These are phyloP conservation scores for Aspergillus pseudoglaucus DNA, from an alignment of 2,329 filamentous ascomycete genomes.

Conservation along the genomic window DNA sequence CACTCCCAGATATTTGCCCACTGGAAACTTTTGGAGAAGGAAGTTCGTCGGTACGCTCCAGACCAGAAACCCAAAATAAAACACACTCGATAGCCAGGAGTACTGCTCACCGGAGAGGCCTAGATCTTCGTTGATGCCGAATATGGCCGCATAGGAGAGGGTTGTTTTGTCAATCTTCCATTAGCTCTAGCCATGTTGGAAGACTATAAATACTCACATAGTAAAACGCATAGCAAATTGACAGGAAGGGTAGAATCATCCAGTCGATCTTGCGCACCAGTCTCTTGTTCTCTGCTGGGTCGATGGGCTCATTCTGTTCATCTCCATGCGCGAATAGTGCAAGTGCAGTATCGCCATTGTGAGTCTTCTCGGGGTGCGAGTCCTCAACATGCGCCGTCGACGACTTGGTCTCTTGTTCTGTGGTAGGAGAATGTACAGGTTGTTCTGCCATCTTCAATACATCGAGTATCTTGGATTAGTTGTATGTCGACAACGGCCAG, in stretches of 20 bases:
- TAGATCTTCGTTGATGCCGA: constrained; percentile 45
- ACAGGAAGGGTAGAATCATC: constrained; percentile 5
- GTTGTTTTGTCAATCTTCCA: constrained; percentile 12
- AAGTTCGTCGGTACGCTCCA: constrained; percentile 22
- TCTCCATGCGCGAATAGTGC: constrained; percentile 40
- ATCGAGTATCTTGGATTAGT: too few species aligned
- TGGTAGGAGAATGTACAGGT: background rate
- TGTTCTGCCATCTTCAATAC: background rate
- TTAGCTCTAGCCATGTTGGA: background rate
- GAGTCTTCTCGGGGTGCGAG: constrained; percentile 12
- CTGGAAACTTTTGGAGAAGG: constrained; percentile 17
- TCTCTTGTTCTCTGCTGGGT: constrained; percentile 34
- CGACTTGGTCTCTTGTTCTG: background rate
- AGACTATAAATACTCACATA: constrained; percentile 5
- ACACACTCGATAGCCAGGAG: constrained; percentile 36
- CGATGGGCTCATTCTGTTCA: constrained; percentile 36
- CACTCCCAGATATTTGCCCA: constrained; percentile 7
- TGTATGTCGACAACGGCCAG: background rate
- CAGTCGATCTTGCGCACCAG: constrained; percentile 6
- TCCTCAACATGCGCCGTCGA: constrained; percentile 4
- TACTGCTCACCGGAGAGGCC: constrained; percentile 32
- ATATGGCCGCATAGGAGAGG: constrained; percentile 45
- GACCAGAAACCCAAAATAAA: constrained; percentile 37
- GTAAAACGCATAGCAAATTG: constrained; percentile 8
- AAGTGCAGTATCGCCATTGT: constrained; percentile 42